Base-by-base conservation (phyloP, 164 flowering plant genomes). In the Kingdonia uniflora region DNA sequence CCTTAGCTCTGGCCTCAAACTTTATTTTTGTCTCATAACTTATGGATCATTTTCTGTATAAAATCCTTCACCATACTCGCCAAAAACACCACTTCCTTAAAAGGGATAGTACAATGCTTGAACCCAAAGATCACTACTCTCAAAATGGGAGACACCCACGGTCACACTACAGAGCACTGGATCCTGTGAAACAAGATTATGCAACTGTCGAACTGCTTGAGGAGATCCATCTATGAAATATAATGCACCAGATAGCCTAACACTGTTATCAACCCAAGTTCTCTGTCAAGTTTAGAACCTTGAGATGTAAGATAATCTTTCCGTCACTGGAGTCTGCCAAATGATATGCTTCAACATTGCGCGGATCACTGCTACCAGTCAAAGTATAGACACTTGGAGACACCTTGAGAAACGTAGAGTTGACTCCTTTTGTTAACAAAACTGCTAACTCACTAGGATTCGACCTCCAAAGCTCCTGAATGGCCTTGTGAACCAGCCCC, bases 211-310 rank as follows among this genome's bases (percentile, higher is more conserved):
- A 54, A 94, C 97, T 51, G 99, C 95, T 74, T 89, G 99, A 61
- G 96, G 89, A 70, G 97, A 86, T 24, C 92, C 97, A 71, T 94
- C 86, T 97, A 94, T 94, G 70, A 68, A 89, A 67, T 82, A 81
- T 40, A 86, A 62, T 22, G 96, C 84, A 63, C 99, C 99, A 57
- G 96, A 80, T 44, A 89, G 60, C 25, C 99, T 97, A 55, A 94
- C 92, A 57, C 96, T 74, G 35, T 88, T 78, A 64, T 94, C 99
- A 50, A 94, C 99, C 51, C 97, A 14, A 94, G 82, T 74, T 86
- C 97, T 94, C 99, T 16, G 96, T 94, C 73, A 94, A 72, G 74
- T 94, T 94, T 35, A 94, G 56, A 63, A 94, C 95, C 96, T 94
- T 94, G 37, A 94, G 69, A 67, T 94, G 99, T 60, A 94, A 72